Evolutionary conservation across 2,329 filamentous ascomycete species (phyloP), one percentile per base, ranked within the genome.

Genomic region (Penicillium sp.): DNA sequence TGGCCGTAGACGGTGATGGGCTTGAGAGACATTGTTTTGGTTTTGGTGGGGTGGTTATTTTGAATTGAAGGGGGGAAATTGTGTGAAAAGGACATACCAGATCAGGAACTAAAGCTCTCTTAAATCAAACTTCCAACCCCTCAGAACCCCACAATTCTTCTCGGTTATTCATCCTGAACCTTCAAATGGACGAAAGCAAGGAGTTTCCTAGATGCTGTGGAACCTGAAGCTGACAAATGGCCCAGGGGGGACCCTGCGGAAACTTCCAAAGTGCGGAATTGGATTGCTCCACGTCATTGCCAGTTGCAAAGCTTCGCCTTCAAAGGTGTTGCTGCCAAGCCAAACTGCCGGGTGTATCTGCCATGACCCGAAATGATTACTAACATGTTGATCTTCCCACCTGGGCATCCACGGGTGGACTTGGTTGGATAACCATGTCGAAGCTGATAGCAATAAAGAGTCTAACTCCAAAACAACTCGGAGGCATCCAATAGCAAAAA

Each of bases 1-100:
- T 66, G 62, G 36, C 63, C 65, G 39, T 66, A 70, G 36, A 67
- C 45, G 38, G 49, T 61, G 55, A 65, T 60, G 34, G 60, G 55
- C 41, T 60, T 60, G 54, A 64, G 62, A 56, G 65, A 61, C 63
- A 65, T 66, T n/a, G n/a, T n/a, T 21, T 23, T 43, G n/a, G 19
- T 19, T 49, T 36, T 49, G 19, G 6, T n/a, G 25, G 1, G 19
- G 10, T 54, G 1, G 23, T 38, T 21, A 29, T 23, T 16, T 16
- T 43, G 13, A 16, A 34, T 52, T 29, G 39, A n/a, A 33, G 11
- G 36, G 8, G 15, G n/a, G 9, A 16, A 19, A 25, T 16, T n/a
- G 8, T n/a, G 19, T 9, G 29, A n/a, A 25, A 44, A 5, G 8
- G 10, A 34, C 10, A 16, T 29, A 11, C 1, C n/a, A 40, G 3